Evolutionary conservation across 108 stramenopile species (phyloP).

Genomic region (Seminavis robusta): DNA sequence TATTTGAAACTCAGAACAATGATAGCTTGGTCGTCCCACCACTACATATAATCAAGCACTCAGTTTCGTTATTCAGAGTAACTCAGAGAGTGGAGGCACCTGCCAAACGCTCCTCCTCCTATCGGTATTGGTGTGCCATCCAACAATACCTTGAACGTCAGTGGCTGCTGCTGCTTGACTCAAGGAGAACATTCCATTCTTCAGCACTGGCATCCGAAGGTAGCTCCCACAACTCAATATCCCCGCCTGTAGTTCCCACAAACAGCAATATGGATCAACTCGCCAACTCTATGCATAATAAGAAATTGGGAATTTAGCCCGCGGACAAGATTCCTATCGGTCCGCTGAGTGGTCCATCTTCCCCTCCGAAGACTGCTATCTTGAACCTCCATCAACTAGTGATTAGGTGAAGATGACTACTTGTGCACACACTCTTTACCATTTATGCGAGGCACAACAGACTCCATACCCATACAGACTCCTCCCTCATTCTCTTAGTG

Average conservation of each 20-base stretch:
- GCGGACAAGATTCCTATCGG: conserved; percentile 4
- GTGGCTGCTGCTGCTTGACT: not conserved
- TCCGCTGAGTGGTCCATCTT: not conserved
- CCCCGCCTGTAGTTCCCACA: conserved; percentile 69
- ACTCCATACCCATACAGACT: conserved; percentile 9
- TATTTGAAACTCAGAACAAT: conserved; percentile 13
- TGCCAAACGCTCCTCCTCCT: conserved; percentile 63
- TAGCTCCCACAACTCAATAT: conserved; percentile 47
- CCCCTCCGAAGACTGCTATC: not conserved
- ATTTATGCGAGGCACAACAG: no score
- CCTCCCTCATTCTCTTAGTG: conserved; percentile 33
- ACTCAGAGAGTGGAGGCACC: conserved; percentile 35
- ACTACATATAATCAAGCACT: conserved; percentile 30
- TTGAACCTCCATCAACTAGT: conserved; percentile 13
- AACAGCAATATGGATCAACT: conserved; percentile 27
- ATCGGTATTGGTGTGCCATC: conserved; percentile 34
- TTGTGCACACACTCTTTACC: conserved; percentile 73
- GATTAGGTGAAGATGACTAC: conserved; percentile 37
- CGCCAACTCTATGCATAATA: conserved; percentile 25
- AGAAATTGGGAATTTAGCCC: conserved; percentile 67
- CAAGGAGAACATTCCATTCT: conserved; percentile 16
- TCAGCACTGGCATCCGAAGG: conserved; percentile 13
- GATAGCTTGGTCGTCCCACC: conserved; percentile 78
- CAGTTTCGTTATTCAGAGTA: not conserved
- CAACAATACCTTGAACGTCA: conserved; percentile 4